A percentile compares a stretch with the other conserved stretches of the same genome.
phyloP scores from a whole-genome alignment of 495 filamentous ascomycete species.

The Aspergillus haitiensis region DNA sequence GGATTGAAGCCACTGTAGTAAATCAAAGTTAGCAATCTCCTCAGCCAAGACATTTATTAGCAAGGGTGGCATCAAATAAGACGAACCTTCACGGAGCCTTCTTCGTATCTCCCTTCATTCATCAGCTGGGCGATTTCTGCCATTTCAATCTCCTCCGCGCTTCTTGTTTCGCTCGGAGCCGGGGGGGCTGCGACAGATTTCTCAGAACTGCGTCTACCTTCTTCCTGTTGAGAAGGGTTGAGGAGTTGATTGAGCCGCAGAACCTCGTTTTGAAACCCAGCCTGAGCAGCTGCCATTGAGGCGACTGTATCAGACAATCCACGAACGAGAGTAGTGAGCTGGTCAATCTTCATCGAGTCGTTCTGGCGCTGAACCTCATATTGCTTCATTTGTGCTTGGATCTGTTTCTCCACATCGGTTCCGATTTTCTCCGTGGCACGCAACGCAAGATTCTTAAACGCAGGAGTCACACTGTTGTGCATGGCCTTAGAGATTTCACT shows the following conservation, averaged over 20 bases:
- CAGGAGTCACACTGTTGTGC: slow-evolving; percentile 61
- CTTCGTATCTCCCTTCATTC: slow-evolving; percentile 65
- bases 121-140: slow-evolving; percentile 65
- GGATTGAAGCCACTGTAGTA: slow-evolving; percentile 80
- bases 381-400: slow-evolving; percentile 60
- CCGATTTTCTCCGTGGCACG: slow-evolving; percentile 61
- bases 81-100: slow-evolving; percentile 64
- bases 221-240: slow-evolving; percentile 15
- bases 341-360: slow-evolving; percentile 78
- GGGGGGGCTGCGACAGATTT: background rate
- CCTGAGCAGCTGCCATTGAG: slow-evolving; percentile 65
- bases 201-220: slow-evolving; percentile 2
- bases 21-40: slow-evolving; percentile 11
- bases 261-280: slow-evolving; percentile 61
- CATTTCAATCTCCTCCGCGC: slow-evolving; percentile 65
- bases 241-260: slow-evolving; percentile 49
- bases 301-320: slow-evolving; percentile 70
- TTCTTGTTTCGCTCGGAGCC: slow-evolving; percentile 37
- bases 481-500: slow-evolving; percentile 62
- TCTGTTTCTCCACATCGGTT: slow-evolving; percentile 63
- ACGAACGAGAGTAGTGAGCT: slow-evolving; percentile 71
- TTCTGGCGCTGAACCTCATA: slow-evolving; percentile 67
- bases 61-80: background rate
- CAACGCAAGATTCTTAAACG: slow-evolving; percentile 60
- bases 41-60: background rate